phyloP scores from a whole-genome alignment of 441 rosid genomes.

The Brassica balearica region DNA sequence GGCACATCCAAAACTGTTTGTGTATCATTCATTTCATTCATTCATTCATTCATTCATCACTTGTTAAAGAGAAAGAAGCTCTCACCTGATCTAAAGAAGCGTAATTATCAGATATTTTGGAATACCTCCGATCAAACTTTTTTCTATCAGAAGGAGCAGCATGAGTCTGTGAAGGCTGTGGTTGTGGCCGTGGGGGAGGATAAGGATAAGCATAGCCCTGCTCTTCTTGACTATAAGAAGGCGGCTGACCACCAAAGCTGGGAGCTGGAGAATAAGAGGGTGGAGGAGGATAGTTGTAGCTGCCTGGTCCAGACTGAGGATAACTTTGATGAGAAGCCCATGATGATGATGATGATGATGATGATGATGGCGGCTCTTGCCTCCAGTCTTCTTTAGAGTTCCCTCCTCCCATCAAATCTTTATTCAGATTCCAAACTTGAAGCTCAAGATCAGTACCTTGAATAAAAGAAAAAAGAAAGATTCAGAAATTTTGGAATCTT shows the following conservation, averaged over 20 bases:
- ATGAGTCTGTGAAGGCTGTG: constrained; percentile 45
- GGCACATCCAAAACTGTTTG: constrained; percentile 9
- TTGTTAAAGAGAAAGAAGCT: background rate
- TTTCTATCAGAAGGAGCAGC: constrained; percentile 41
- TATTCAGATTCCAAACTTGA: constrained; percentile 24
- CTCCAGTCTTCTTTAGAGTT: constrained; percentile 70
- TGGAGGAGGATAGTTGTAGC: constrained; percentile 55
- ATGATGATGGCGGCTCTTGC: constrained; percentile 44
- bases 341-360: constrained; percentile 59
- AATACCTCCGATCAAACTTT: constrained; percentile 77
- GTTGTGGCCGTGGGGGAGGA: constrained; percentile 32
- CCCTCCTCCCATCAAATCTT: constrained; percentile 72
- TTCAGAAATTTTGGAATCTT: constrained; percentile 21
- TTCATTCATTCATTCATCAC: background rate
- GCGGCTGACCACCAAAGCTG: constrained; percentile 25
- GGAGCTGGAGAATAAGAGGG: constrained; percentile 42
- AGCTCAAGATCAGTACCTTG: background rate
- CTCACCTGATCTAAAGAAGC: constrained; percentile 82
- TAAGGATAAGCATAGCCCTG: constrained; percentile 33
- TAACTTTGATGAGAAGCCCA: constrained; percentile 54
- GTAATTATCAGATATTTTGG: constrained; percentile 86
- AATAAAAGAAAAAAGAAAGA: background rate
- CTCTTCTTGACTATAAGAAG: constrained; percentile 23
- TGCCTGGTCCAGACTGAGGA: constrained; percentile 51
- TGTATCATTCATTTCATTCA: background rate